Conservation (phyloP, 169 alveolate species). For the Eimeria praecox region DNA sequence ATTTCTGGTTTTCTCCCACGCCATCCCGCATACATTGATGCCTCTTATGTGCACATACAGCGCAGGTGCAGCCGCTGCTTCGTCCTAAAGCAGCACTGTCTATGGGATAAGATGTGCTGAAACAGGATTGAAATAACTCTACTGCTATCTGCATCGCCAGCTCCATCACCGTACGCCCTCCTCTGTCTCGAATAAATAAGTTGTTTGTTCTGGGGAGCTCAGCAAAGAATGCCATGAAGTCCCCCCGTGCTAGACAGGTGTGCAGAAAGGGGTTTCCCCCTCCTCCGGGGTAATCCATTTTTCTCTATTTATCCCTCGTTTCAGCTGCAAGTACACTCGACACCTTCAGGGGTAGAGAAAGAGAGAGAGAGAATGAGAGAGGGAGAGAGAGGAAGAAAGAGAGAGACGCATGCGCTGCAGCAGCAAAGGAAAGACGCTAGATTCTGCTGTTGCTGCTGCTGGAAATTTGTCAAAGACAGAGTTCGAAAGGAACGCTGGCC, state of each 20-base stretch:
- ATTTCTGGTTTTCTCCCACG: neutral
- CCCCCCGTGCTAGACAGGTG: neutral
- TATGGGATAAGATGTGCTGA: constrained; percentile 61
- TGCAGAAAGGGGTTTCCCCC: constrained; percentile 65
- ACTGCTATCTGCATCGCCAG: constrained; percentile 66
- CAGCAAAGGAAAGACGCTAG: neutral
- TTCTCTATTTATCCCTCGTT: neutral
- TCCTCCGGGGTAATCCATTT: constrained; percentile 3
- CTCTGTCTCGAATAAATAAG: constrained; percentile 35
- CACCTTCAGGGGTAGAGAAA: neutral
- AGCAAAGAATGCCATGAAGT: constrained; percentile 49
- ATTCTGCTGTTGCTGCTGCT: neutral
- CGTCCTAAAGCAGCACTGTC: constrained; percentile 15
- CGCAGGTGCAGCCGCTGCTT: neutral
- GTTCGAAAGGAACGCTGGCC: neutral
- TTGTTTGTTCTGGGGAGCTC: constrained; percentile 34
- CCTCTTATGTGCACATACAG: constrained; percentile 34
- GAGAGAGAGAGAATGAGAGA: too few species aligned
- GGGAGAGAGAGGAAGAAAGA: too few species aligned
- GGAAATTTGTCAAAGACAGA: neutral
- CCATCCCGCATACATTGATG: constrained; percentile 45
- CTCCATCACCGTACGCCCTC: constrained; percentile 58
- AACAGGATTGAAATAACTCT: constrained; percentile 55
- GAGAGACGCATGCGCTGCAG: constrained; percentile 11
- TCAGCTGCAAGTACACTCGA: neutral